Evolutionary conservation across 495 filamentous ascomycete species (phyloP).

Genomic region (Lophiostoma macrostomum): DNA sequence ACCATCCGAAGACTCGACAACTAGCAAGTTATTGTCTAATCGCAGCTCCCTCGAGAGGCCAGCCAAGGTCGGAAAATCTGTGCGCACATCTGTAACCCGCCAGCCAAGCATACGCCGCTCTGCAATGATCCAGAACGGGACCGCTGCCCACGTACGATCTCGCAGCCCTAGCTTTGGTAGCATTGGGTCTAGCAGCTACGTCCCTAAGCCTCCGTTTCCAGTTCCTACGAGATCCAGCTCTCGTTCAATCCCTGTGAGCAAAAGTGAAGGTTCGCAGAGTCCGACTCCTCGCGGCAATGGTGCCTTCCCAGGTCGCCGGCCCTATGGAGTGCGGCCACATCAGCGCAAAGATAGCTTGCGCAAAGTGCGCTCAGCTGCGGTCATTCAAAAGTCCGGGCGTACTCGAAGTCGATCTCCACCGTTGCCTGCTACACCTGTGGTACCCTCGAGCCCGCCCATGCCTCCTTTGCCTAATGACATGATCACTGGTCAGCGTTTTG

Average conservation of each 20-base stretch:
- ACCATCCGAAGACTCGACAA: conserved; percentile 25
- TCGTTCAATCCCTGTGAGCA: conserved; percentile 64
- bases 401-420: conserved; percentile 36
- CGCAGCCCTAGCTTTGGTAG: conserved; percentile 74
- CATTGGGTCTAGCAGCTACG: conserved; percentile 40
- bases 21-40: conserved; percentile 10
- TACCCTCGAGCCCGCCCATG: conserved; percentile 57
- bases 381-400: conserved; percentile 53
- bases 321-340: conserved; percentile 41
- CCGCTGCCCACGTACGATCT: conserved; percentile 66
- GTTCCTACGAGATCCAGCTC: conserved; percentile 89
- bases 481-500: conserved; percentile 50
- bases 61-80: conserved; percentile 31
- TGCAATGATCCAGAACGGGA: conserved; percentile 74
- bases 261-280: conserved; percentile 75
- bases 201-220: conserved; percentile 59
- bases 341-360: conserved; percentile 56
- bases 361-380: conserved; percentile 77
- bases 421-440: conserved; percentile 28
- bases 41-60: conserved; percentile 34
- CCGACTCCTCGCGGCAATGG: conserved; percentile 58
- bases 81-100: conserved; percentile 22
- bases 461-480: conserved; percentile 74
- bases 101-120: conserved; percentile 58
- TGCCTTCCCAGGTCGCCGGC: conserved; percentile 22